Evolutionary conservation across 2,329 filamentous ascomycete genomes (phyloP), one percentile per base, ranked within the genome.

Genomic region (Pseudovirgaria hyperparasitica): DNA sequence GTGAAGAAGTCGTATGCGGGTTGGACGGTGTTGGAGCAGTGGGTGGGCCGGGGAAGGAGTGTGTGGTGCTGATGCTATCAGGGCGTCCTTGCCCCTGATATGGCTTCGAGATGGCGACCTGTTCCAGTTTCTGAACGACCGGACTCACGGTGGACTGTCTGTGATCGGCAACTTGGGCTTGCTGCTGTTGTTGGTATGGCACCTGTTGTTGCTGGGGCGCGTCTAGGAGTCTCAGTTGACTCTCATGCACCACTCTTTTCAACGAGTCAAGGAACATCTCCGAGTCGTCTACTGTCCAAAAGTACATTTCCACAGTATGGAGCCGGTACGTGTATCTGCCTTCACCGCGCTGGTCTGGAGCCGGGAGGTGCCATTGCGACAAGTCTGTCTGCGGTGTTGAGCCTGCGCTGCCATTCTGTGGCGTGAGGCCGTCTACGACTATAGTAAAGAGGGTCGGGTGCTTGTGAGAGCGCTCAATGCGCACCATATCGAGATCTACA

Each of bases 251-350:
- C 4, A 82, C 67, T 29, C 72, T 65, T 26, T 75, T 63, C 29
- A 82, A 58, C 9, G 72, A 73, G 40, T 76, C 76, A 34, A 85
- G 57, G 37, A 86, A 81, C 30, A 72, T 66, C 16, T 72, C 57
- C 2, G 79, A 78, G 52, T 86, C 80, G 30, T 72, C 63, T 33
- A 72, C 70, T 0, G 73, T 82, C 77, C 78, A 85, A 45, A 86
- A 79, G 57, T 87, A 87, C 9, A 86, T 58, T 44, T 86, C 80
- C 31, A 86, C 49, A 0, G 75, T 76, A 46, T 82, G 74, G 6
- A 87, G 65, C 46, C 72, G 74, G 57, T 84, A 84, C 61, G 84
- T 71, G 50, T 84, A 85, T 50, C 79, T 82, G 46, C 70, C 74
- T 51, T 85, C 72, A 51, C 82, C 82, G 26, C 64, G 65, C 2